These are phyloP conservation scores for Ganoderma multipileum DNA, from an alignment of 1,284 basidiomycete species.

Conservation along the genomic window DNA sequence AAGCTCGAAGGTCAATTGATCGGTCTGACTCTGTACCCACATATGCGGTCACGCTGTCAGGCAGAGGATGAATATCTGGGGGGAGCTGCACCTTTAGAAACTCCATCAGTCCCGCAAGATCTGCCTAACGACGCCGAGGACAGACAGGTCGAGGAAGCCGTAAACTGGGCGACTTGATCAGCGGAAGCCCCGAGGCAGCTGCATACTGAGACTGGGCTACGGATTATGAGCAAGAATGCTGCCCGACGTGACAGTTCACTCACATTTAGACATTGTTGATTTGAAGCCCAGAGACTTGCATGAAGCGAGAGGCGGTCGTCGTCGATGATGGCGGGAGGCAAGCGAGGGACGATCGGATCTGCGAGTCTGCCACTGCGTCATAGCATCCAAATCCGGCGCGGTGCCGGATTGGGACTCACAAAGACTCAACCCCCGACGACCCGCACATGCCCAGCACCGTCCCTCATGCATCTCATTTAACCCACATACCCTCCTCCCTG, in stretches of 20 bases:
- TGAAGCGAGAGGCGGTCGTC: neutral
- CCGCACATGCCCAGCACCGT: neutral
- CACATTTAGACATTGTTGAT: neutral
- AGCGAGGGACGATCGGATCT: conserved; percentile 15
- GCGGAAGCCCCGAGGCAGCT: conserved; percentile 74
- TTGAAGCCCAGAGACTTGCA: neutral
- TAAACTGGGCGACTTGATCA: conserved; percentile 92
- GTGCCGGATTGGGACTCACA: conserved; percentile 8
- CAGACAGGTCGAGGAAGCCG: conserved; percentile 82
- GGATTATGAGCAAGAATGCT: neutral
- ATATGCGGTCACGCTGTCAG: conserved; percentile 87
- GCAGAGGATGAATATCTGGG: conserved; percentile 90
- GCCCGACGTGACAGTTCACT: neutral
- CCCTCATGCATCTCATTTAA: neutral
- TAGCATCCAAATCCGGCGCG: conserved; percentile 5
- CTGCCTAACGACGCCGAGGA: conserved; percentile 5
- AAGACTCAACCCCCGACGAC: conserved; percentile 2
- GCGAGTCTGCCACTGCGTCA: conserved; percentile 15
- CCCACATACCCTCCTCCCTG: neutral
- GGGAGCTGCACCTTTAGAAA: conserved; percentile 76
- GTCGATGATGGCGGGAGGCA: neutral
- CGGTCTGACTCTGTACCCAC: conserved; percentile 52
- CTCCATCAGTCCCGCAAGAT: neutral
- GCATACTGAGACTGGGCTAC: conserved; percentile 65
- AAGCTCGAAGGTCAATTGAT: neutral